Conservation (phyloP, 495 filamentous ascomycete species). For the Aeminium ludgeri region DNA sequence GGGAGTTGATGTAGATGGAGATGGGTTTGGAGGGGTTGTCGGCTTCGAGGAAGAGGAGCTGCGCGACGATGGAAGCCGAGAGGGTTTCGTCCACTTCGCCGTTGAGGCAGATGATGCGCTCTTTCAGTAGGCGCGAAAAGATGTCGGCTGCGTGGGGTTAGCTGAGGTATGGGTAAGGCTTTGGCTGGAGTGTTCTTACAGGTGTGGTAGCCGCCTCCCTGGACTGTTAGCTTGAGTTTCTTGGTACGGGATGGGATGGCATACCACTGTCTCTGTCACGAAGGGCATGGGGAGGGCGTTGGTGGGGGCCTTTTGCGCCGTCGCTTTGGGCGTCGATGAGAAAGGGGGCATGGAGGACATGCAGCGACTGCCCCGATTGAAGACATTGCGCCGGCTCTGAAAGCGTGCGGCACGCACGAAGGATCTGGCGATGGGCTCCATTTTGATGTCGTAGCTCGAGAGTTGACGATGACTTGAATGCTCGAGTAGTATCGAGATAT, state of each 20-base stretch:
- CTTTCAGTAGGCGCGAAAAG: constrained; percentile 33
- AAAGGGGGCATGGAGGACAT: constrained; percentile 5
- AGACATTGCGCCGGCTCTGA: not conserved
- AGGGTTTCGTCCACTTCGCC: constrained; percentile 76
- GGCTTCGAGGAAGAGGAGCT: constrained; percentile 94
- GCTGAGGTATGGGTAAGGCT: constrained; percentile 78
- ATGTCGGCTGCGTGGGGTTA: constrained; percentile 39
- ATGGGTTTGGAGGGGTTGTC: constrained; percentile 88
- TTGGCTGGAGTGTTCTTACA: constrained; percentile 42
- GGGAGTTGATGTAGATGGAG: constrained; percentile 93
- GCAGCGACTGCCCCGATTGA: not conserved
- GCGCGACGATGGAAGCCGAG: constrained; percentile 81
- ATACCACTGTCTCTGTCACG: constrained; percentile 45
- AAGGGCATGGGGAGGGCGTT: constrained; percentile 28
- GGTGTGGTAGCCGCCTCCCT: constrained; percentile 84
- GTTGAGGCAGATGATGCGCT: constrained; percentile 92
- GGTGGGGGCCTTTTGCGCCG: constrained; percentile 6
- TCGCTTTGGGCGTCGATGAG: not conserved
- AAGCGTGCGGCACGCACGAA: constrained; percentile 7
- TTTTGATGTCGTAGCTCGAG: not conserved
- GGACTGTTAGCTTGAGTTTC: constrained; percentile 25
- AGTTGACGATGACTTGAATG: too few relatives aligned
- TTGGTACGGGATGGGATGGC: constrained; percentile 18
- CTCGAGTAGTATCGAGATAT: too few relatives aligned
- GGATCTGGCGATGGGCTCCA: constrained; percentile 3